Evolutionary conservation across 1,284 basidiomycete species (phyloP), one percentile per base, ranked within the genome.

Genomic region (Ustilago bromivora): DNA sequence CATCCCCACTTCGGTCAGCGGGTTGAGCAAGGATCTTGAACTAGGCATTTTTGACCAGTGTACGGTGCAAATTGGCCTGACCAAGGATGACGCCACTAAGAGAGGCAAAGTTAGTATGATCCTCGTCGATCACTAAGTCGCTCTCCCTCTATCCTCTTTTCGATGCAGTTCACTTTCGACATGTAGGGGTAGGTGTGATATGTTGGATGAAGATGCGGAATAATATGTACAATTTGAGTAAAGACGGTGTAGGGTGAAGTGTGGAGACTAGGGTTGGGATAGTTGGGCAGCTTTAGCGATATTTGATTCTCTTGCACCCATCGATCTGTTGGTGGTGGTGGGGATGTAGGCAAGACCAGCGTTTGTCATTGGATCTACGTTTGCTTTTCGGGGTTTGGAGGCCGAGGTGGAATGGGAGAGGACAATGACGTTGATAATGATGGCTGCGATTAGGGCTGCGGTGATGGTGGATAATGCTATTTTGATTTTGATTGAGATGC

Each of bases 11-110:
- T 12, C 13, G 2, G 55, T 82, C 4, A 80, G 78, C 4, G 79
- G 78, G 4, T 60, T 85, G 3, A 11, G 41, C 11, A 61, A 38
- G 40, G 80, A 84, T 38, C 15, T 84, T 4, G 81, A 68, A 52
- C 53, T 86, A 23, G 87, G 87, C 38, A 85, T 98, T 32, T 98
- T 99, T 86, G 96, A 98, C 87, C 94, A 94, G 86, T 94, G 98
- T 63, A 89, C 87, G 19, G 96, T 99, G 17, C 90, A 91, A 80
- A 93, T 99, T 57, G 91, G 92, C 61, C 94, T 98, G 3, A 94
- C 96, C 86, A 97, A 96, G 81, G 96, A 99, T 86, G 91, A 90
- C 83, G 96, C 95, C 81, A 98, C 96, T 9, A 94, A 97, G 86
- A 89, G 96, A 65, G 95, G 94, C 11, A 92, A 92, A 80, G 95